Percentiles rank a stretch among this genome's conserved stretches.
These are phyloP conservation scores for Talaromyces liani DNA, from an alignment of 495 filamentous ascomycete species.

Conservation along the genomic window DNA sequence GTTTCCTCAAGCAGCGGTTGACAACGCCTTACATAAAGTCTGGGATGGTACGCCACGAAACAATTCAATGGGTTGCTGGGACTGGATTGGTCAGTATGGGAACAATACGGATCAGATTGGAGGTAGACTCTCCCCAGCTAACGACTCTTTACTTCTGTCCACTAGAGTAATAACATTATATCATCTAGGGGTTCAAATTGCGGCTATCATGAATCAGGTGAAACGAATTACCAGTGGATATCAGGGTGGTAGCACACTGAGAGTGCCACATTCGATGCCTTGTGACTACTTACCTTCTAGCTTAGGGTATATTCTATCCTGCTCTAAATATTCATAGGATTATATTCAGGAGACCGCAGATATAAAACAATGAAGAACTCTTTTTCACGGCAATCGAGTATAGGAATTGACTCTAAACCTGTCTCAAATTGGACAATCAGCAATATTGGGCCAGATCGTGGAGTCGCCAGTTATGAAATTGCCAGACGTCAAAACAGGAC, in stretches of 20 bases:
- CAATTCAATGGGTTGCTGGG: background rate
- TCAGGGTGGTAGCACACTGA: background rate
- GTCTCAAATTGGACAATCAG: background rate
- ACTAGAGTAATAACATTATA: background rate
- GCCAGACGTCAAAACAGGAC: too few species aligned
- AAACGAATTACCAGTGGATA: background rate
- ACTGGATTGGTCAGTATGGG: background rate
- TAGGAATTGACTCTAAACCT: background rate
- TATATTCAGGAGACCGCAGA: background rate
- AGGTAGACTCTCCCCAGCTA: background rate
- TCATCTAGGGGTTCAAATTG: background rate
- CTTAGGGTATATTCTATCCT: background rate
- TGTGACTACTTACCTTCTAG: background rate
- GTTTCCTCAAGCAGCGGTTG: background rate
- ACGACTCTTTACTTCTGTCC: background rate
- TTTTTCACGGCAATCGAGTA: background rate
- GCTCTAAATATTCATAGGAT: background rate
- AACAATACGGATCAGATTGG: background rate
- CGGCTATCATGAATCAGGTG: background rate
- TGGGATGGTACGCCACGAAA: background rate
- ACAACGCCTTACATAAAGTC: background rate
- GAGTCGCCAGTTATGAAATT: too few species aligned
- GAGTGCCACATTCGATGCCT: background rate
- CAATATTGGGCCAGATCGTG: background rate
- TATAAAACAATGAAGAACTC: background rate